phyloP scores from a whole-genome alignment of 2,329 filamentous ascomycete genomes.

The Fusarium zealandicum region DNA sequence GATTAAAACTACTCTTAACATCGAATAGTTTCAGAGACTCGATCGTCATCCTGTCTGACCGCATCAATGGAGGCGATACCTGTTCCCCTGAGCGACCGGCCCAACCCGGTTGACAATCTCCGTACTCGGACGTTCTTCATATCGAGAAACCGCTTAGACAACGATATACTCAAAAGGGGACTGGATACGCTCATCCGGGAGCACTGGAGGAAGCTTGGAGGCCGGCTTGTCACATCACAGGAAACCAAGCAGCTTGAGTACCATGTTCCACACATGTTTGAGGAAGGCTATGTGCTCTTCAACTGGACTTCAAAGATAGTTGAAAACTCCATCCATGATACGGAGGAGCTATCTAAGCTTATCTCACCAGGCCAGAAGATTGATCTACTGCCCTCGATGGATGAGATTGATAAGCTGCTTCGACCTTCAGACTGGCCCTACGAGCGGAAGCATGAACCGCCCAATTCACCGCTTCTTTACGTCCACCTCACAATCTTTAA shows the following conservation, averaged over 20 bases:
- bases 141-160: neutral
- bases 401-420: neutral
- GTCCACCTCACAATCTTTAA: constrained; percentile 3
- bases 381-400: constrained; percentile 3
- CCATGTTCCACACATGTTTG: constrained; percentile 2
- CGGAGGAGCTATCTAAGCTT: neutral
- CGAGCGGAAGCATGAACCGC: constrained; percentile 11
- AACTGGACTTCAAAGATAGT: constrained; percentile 3
- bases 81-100: constrained; percentile 4
- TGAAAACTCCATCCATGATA: neutral
- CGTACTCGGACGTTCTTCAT: constrained; percentile 18
- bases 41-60: too few relatives aligned
- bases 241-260: neutral
- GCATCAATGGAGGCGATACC: constrained; percentile 10
- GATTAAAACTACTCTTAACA: too few relatives aligned
- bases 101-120: neutral
- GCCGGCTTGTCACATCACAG: neutral
- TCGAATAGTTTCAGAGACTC: too few relatives aligned
- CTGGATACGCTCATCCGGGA: constrained; percentile 6
- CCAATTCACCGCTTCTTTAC: constrained; percentile 5
- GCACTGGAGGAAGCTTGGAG: constrained; percentile 8
- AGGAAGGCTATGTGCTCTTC: constrained; percentile 3
- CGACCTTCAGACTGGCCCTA: constrained; percentile 9
- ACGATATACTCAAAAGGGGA: neutral
- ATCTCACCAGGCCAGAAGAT: neutral